Evolutionary conservation across 2,329 filamentous ascomycete genomes (phyloP).

Genomic region (Pseudogymnoascus sp.): DNA sequence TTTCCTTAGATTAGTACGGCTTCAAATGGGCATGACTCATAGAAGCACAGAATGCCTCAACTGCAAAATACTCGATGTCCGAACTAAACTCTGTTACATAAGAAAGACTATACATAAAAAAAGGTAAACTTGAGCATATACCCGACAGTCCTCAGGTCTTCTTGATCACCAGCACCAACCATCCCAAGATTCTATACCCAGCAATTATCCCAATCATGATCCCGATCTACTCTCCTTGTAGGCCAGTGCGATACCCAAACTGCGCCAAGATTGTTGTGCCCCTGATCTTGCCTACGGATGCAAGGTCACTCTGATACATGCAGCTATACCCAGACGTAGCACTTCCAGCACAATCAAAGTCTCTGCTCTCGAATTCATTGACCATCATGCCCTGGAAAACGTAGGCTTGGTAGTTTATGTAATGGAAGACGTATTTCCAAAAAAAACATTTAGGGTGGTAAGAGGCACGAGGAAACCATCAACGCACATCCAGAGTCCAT

Average conservation of each 20-base stretch:
- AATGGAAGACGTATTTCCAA: slow-evolving; percentile 80
- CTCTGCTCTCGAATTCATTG: slow-evolving; percentile 56
- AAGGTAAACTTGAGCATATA: too few relatives aligned
- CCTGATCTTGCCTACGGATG: slow-evolving; percentile 54
- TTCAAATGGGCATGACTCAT: too few relatives aligned
- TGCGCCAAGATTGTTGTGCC: slow-evolving; percentile 58
- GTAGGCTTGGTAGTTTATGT: slow-evolving; percentile 75
- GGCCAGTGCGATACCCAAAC: slow-evolving; percentile 57
- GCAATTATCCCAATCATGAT: slow-evolving; percentile 67
- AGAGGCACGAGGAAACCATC: slow-evolving; percentile 69
- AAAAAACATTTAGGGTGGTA: slow-evolving; percentile 65
- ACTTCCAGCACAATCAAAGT: slow-evolving; percentile 37
- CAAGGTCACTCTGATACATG: slow-evolving; percentile 49
- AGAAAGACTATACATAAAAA: too few relatives aligned
- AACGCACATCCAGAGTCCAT: slow-evolving; percentile 79
- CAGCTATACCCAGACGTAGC: slow-evolving; percentile 29
- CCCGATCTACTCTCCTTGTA: slow-evolving; percentile 57
- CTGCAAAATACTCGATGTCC: too few relatives aligned
- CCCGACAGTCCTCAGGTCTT: slow-evolving; percentile 10
- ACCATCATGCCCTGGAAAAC: slow-evolving; percentile 87
- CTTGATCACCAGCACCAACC: slow-evolving; percentile 41
- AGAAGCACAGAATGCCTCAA: too few relatives aligned
- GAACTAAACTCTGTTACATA: too few relatives aligned
- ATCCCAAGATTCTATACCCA: slow-evolving; percentile 60
- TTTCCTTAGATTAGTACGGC: too few relatives aligned